A percentile compares a stretch with the other conserved stretches of the same genome.
Conservation (phyloP, 2,329 filamentous ascomycete species). For the Phaeosphaeriaceae sp. region DNA sequence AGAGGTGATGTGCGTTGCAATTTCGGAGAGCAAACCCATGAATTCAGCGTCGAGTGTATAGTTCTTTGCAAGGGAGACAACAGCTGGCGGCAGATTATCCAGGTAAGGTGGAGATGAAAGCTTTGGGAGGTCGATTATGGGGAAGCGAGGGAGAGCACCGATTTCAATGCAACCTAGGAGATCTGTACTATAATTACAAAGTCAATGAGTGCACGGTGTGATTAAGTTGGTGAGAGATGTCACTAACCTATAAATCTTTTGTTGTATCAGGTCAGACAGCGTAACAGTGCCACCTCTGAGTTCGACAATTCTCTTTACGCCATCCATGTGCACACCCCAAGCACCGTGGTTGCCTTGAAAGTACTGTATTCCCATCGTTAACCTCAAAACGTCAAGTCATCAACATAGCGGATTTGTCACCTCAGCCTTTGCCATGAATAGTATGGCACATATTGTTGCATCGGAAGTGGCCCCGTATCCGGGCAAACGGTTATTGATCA, state of each 20-base stretch:
- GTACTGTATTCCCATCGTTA: not conserved
- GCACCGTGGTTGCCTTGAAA: not conserved
- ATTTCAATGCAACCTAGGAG: not conserved
- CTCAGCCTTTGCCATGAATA: constrained; percentile 1
- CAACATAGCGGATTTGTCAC: too few relatives aligned
- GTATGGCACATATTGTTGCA: not conserved
- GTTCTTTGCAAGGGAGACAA: not conserved
- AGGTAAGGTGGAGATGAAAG: not conserved
- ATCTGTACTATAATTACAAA: not conserved
- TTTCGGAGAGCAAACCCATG: not conserved
- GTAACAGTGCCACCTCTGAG: not conserved
- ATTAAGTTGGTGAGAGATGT: not conserved
- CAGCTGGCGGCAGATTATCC: not conserved
- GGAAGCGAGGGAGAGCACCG: not conserved
- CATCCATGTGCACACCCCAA: not conserved
- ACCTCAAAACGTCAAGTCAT: too few relatives aligned
- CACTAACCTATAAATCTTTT: not conserved
- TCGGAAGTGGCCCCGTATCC: not conserved
- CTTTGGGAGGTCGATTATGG: not conserved
- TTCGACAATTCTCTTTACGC: not conserved
- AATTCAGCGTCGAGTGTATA: not conserved
- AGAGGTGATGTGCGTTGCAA: not conserved
- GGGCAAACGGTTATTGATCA: not conserved
- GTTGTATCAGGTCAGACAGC: not conserved
- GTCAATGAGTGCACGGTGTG: not conserved